Percentiles rank a stretch among this genome's conserved stretches.
These are phyloP conservation scores for Trifolium repens DNA, from an alignment of 306 rosid genomes.

Conservation along the genomic window DNA sequence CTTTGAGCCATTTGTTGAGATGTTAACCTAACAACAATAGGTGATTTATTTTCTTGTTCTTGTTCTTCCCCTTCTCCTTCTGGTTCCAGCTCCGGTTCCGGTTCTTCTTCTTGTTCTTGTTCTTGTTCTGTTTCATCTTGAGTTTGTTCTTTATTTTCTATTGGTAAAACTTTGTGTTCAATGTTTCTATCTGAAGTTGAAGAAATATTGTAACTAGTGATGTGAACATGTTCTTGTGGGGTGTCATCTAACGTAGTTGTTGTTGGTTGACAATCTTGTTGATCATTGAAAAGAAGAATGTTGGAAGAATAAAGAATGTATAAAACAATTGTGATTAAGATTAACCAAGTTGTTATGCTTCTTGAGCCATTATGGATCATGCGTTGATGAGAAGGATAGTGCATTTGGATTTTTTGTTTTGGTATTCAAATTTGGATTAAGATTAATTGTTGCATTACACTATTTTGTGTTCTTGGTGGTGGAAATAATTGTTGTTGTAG, in stretches of 20 bases:
- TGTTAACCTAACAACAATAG: constrained; percentile 39
- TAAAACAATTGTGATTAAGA: constrained; percentile 50
- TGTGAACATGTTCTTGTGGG: constrained; percentile 39
- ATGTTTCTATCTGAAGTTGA: background rate
- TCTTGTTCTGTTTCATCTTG: background rate
- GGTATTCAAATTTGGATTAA: constrained; percentile 30
- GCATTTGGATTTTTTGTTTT: constrained; percentile 35
- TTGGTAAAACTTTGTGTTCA: constrained; percentile 16
- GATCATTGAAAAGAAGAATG: constrained; percentile 57
- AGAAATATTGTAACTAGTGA: constrained; percentile 44
- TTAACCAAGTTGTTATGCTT: constrained; percentile 58
- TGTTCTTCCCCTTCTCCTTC: background rate
- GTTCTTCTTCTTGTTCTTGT: background rate
- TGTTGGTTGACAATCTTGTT: constrained; percentile 49
- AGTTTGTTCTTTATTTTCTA: background rate
- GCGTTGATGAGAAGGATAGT: constrained; percentile 47
- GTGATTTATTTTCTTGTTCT: constrained; percentile 21
- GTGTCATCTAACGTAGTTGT: constrained; percentile 40
- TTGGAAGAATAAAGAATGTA: constrained; percentile 68
- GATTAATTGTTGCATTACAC: constrained; percentile 4
- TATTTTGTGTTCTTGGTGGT: constrained; percentile 6
- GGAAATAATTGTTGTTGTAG: background rate
- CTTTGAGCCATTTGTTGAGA: constrained; percentile 20
- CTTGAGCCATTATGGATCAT: constrained; percentile 43
- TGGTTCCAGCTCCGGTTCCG: background rate